These are phyloP conservation scores for Botryotinia globosa DNA, from an alignment of 2,329 filamentous ascomycete species.

Conservation along the genomic window DNA sequence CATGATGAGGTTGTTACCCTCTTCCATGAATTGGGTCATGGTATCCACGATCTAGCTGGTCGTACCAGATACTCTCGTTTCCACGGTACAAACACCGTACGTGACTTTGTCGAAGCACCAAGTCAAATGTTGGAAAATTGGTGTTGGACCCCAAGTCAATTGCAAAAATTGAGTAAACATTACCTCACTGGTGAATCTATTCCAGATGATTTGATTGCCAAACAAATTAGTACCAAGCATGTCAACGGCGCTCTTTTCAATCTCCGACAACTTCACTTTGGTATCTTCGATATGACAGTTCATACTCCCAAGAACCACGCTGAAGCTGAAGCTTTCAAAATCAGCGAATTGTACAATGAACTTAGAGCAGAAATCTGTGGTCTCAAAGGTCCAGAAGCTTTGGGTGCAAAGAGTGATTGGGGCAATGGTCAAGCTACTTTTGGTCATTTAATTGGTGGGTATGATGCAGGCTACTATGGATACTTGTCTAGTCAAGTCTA, in stretches of 20 bases:
- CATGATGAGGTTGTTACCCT: conserved; percentile 80
- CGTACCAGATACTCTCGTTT: conserved; percentile 62
- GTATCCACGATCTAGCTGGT: conserved; percentile 66
- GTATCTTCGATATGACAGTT: conserved; percentile 80
- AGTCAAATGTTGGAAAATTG: conserved; percentile 75
- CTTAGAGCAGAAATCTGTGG: conserved; percentile 69
- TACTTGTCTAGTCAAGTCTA: conserved; percentile 76
- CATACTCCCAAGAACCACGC: conserved; percentile 69
- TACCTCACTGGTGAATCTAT: conserved; percentile 69
- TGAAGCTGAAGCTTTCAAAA: conserved; percentile 63
- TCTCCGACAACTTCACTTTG: conserved; percentile 74
- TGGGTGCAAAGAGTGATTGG: conserved; percentile 57
- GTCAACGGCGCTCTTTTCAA: conserved; percentile 80
- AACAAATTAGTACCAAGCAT: conserved; percentile 73
- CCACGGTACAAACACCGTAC: conserved; percentile 64
- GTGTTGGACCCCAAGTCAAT: conserved; percentile 67
- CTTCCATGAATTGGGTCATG: conserved; percentile 74
- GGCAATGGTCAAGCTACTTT: conserved; percentile 78
- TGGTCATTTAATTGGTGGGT: conserved; percentile 78
- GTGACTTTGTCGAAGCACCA: conserved; percentile 70
- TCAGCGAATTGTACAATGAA: conserved; percentile 67
- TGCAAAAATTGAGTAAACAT: conserved; percentile 68
- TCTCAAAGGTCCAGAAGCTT: conserved; percentile 69
- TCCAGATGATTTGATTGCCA: conserved; percentile 70
- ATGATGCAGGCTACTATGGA: conserved; percentile 82